These are phyloP conservation scores for Bipolaris gigantea DNA, from an alignment of 2,329 filamentous ascomycete species.

Conservation along the genomic window DNA sequence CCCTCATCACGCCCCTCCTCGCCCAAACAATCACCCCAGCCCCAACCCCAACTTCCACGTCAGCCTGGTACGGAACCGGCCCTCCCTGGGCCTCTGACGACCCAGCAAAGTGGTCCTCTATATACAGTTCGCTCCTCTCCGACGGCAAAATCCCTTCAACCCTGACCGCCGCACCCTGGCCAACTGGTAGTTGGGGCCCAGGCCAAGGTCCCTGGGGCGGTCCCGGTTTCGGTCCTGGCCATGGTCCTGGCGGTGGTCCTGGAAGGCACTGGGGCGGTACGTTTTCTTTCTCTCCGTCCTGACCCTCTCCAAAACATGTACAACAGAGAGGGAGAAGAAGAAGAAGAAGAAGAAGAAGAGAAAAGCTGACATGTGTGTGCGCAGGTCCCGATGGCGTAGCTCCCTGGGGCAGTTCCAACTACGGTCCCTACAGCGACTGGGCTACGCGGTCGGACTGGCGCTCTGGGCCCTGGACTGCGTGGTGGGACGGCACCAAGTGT, in stretches of 20 bases:
- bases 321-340: too few species aligned
- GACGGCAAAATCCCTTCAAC: constrained; percentile 32
- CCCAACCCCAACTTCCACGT: constrained; percentile 6
- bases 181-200: constrained; percentile 28
- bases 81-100: constrained; percentile 30
- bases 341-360: too few species aligned
- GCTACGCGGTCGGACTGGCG: constrained; percentile 32
- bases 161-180: constrained; percentile 27
- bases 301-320: too few species aligned
- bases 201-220: constrained; percentile 24
- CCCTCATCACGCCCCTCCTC: constrained; percentile 7
- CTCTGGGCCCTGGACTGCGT: constrained; percentile 38
- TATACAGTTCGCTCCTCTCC: constrained; percentile 32
- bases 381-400: constrained; percentile 28
- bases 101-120: constrained; percentile 26
- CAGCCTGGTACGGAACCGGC: constrained; percentile 3
- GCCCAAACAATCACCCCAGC: constrained; percentile 14
- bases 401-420: constrained; percentile 32
- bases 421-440: constrained; percentile 37
- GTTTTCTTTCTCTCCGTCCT: neutral
- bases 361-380: neutral
- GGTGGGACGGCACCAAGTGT: constrained; percentile 41
- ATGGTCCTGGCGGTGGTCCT: constrained; percentile 7
- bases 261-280: constrained; percentile 28
- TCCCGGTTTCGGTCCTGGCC: neutral